Evolutionary conservation across 1,284 basidiomycete genomes (phyloP).

Genomic region (Athelia sp.): DNA sequence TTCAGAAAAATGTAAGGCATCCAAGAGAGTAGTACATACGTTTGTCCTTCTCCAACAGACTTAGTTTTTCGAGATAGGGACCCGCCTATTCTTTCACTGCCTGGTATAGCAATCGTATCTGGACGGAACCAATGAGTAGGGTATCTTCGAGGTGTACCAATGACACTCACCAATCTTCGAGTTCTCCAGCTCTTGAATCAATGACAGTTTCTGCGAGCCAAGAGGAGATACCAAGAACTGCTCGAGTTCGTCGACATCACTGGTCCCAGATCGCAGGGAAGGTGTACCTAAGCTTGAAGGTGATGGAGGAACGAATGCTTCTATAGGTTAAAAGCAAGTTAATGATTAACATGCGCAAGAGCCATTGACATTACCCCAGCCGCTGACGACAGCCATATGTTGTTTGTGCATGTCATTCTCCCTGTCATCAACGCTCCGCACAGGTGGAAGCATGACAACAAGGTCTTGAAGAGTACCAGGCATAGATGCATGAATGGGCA

Average conservation of each 20-base stretch:
- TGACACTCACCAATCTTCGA: conserved; percentile 36
- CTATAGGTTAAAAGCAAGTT: conserved; percentile 14
- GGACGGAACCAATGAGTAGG: conserved; percentile 1
- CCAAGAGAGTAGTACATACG: conserved; percentile 7
- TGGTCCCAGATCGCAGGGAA: conserved; percentile 25
- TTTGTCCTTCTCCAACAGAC: conserved; percentile 10
- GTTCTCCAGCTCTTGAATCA: conserved; percentile 27
- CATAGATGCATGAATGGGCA: conserved; percentile 4
- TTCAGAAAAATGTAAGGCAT: conserved; percentile 12
- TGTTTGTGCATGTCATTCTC: conserved; percentile 36
- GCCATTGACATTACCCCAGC: conserved; percentile 40
- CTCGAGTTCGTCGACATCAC: conserved; percentile 41
- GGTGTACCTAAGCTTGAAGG: conserved; percentile 23
- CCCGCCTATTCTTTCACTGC: conserved; percentile 15
- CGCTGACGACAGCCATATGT: conserved; percentile 51
- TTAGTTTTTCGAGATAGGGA: conserved; percentile 16
- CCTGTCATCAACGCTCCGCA: conserved; percentile 24
- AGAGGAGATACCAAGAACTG: conserved; percentile 42
- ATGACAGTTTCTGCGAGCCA: conserved; percentile 21
- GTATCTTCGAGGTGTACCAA: not conserved
- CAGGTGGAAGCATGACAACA: conserved; percentile 16
- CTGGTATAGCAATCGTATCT: conserved; percentile 32
- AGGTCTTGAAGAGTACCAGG: conserved; percentile 23
- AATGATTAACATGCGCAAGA: conserved; percentile 1
- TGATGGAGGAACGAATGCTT: conserved; percentile 27